Percentiles rank a stretch among this genome's conserved stretches.
Conservation (phyloP, 768 basidiomycete species). For the Mycena indigotica region DNA sequence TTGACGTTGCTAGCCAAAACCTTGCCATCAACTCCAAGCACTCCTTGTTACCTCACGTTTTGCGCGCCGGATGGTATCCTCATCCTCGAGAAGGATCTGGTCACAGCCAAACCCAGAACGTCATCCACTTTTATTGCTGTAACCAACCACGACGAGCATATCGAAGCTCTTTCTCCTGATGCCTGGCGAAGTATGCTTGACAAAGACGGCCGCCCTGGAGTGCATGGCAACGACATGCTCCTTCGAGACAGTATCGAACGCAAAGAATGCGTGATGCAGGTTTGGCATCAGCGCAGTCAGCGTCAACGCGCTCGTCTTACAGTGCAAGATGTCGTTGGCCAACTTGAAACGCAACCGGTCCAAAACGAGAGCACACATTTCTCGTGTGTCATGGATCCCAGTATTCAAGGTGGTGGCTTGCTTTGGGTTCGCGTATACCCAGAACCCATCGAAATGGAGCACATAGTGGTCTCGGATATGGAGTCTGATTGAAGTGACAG, state of each 20-base stretch:
- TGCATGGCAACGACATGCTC: constrained; percentile 21
- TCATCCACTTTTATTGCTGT: constrained; percentile 35
- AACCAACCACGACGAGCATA: constrained; percentile 38
- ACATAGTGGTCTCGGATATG: not conserved
- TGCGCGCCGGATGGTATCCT: constrained; percentile 34
- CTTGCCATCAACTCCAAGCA: constrained; percentile 25
- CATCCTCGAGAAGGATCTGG: constrained; percentile 39
- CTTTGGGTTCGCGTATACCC: constrained; percentile 36
- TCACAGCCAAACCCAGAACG: constrained; percentile 22
- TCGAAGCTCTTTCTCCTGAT: constrained; percentile 28
- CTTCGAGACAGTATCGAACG: constrained; percentile 38
- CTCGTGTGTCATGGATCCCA: constrained; percentile 43
- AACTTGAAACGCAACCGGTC: constrained; percentile 38
- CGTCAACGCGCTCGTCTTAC: constrained; percentile 5
- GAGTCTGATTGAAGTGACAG: not conserved
- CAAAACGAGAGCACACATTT: constrained; percentile 40
- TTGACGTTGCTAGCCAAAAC: constrained; percentile 25
- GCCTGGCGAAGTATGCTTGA: constrained; percentile 25
- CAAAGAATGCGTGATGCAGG: constrained; percentile 30
- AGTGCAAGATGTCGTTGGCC: constrained; percentile 30
- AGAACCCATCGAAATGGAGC: constrained; percentile 23
- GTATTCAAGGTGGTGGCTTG: constrained; percentile 35
- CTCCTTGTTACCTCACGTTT: constrained; percentile 40
- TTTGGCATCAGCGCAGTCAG: constrained; percentile 18
- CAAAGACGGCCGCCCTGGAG: constrained; percentile 9